Percentiles rank a stretch among this genome's conserved stretches.
phyloP scores from a whole-genome alignment of 2,329 filamentous ascomycete species.

The Fusarium sp. region DNA sequence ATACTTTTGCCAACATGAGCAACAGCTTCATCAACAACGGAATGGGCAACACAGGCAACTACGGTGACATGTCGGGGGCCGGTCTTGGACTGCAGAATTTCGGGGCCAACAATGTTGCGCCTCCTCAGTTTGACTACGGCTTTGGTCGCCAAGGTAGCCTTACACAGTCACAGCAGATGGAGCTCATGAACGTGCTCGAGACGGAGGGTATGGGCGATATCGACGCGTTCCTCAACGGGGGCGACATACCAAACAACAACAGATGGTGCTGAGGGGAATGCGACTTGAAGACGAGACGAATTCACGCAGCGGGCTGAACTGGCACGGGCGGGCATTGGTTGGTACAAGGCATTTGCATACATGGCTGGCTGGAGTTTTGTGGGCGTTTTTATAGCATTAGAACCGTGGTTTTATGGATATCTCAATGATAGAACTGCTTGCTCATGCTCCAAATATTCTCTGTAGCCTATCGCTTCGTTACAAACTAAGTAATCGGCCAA shows the following conservation, averaged over 20 bases:
- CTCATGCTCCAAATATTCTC: conserved; percentile 9
- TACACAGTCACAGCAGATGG: conserved; percentile 83
- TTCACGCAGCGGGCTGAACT: conserved; percentile 10
- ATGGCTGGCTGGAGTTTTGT: conserved; percentile 31
- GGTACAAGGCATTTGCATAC: not conserved
- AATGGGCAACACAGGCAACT: conserved; percentile 45
- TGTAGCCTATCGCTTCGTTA: conserved; percentile 5
- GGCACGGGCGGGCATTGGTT: not conserved
- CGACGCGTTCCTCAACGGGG: conserved; percentile 66
- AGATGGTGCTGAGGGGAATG: conserved; percentile 48
- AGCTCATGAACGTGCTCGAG: conserved; percentile 85
- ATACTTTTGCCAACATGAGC: conserved; percentile 58
- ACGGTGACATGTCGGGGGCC: conserved; percentile 45
- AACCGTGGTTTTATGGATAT: conserved; percentile 16
- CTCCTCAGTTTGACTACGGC: conserved; percentile 48
- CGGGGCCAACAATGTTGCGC: conserved; percentile 38
- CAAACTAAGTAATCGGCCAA: not conserved
- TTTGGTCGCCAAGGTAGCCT: conserved; percentile 74
- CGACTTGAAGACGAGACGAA: conserved; percentile 10
- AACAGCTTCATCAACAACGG: conserved; percentile 57
- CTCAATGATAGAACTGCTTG: conserved; percentile 19
- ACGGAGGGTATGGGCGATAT: conserved; percentile 74
- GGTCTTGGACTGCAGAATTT: conserved; percentile 51
- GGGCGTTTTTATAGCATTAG: conserved; percentile 27
- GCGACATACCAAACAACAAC: conserved; percentile 43